A percentile compares a stretch with the other conserved stretches of the same genome.
Conservation (phyloP, 2,329 filamentous ascomycete species). For the Aspergillus felis region DNA sequence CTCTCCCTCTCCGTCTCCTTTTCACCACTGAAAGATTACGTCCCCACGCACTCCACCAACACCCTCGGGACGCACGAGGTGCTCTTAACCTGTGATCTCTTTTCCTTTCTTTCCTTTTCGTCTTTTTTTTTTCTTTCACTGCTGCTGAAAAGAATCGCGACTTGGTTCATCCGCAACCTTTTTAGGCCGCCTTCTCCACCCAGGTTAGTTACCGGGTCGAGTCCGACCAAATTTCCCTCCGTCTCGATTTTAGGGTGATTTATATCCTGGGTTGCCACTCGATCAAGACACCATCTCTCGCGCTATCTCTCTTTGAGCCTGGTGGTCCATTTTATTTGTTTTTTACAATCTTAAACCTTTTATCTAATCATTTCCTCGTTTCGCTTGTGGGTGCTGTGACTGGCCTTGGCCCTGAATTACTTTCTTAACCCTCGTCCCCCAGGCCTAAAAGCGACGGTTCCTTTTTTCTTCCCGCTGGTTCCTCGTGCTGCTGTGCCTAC, state of each 20-base stretch:
- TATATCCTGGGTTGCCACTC: slow-evolving; percentile 21
- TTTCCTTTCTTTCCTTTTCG: slow-evolving; percentile 4
- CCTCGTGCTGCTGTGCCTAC: slow-evolving; percentile 31
- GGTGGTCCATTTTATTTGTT: slow-evolving; percentile 12
- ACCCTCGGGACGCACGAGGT: slow-evolving; percentile 40
- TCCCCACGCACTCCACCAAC: slow-evolving; percentile 30
- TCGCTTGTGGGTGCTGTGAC: slow-evolving; percentile 3
- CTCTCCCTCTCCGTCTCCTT: slow-evolving; percentile 5
- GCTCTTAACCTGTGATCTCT: slow-evolving; percentile 8
- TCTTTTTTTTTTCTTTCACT: slow-evolving; percentile 12
- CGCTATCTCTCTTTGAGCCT: slow-evolving; percentile 21
- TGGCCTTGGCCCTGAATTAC: slow-evolving; percentile 10
- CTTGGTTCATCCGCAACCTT: slow-evolving; percentile 22
- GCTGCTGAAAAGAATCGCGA: slow-evolving; percentile 23
- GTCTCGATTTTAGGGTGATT: slow-evolving; percentile 24
- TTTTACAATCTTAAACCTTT: slow-evolving; percentile 4
- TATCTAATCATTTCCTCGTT: slow-evolving; percentile 2
- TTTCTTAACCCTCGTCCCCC: slow-evolving; percentile 20
- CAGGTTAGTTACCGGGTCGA: slow-evolving; percentile 25
- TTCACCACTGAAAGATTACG: slow-evolving; percentile 17
- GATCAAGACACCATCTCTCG: slow-evolving; percentile 21
- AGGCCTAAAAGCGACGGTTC: slow-evolving; percentile 20
- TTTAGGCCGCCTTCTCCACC: slow-evolving; percentile 28
- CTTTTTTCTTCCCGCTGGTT: slow-evolving; percentile 25
- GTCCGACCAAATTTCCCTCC: slow-evolving; percentile 22